Evolutionary conservation across 2,329 filamentous ascomycete species (phyloP).

Genomic region (Monosporascus ibericus): DNA sequence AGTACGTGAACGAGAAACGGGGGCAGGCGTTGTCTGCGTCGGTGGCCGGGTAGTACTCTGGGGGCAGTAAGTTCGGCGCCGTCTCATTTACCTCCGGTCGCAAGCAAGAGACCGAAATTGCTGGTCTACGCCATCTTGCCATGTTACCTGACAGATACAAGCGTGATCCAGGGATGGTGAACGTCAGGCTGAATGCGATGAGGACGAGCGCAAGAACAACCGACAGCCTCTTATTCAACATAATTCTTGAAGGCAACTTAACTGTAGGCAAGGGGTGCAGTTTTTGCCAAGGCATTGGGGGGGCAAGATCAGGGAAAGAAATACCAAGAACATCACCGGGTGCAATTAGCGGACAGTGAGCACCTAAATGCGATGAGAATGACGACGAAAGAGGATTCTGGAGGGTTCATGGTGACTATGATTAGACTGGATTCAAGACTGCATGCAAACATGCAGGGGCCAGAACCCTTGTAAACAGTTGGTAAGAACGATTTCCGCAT

Average conservation of each 20-base stretch:
- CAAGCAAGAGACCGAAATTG: neutral
- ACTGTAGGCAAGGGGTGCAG: too few relatives aligned
- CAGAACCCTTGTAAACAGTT: too few relatives aligned
- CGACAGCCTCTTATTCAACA: slow-evolving; percentile 1
- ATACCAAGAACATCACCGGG: too few relatives aligned
- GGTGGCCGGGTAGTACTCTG: neutral
- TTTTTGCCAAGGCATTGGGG: too few relatives aligned
- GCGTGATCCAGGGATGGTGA: neutral
- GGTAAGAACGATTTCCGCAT: too few relatives aligned
- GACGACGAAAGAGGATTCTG: too few relatives aligned
- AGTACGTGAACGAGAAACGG: slow-evolving; percentile 3
- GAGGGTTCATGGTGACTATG: too few relatives aligned
- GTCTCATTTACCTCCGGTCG: neutral
- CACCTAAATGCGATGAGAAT: too few relatives aligned
- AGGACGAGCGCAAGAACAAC: neutral
- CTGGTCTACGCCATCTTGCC: neutral
- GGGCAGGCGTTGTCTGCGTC: slow-evolving; percentile 1
- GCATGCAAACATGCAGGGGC: too few relatives aligned
- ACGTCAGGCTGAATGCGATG: neutral
- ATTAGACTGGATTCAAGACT: too few relatives aligned
- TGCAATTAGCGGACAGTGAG: too few relatives aligned
- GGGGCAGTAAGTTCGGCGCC: neutral
- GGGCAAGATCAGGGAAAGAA: too few relatives aligned
- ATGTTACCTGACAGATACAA: neutral
- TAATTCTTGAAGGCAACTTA: neutral